Base-by-base conservation (phyloP, 1,284 basidiomycete genomes). In the Sporisorium sorghi region DNA sequence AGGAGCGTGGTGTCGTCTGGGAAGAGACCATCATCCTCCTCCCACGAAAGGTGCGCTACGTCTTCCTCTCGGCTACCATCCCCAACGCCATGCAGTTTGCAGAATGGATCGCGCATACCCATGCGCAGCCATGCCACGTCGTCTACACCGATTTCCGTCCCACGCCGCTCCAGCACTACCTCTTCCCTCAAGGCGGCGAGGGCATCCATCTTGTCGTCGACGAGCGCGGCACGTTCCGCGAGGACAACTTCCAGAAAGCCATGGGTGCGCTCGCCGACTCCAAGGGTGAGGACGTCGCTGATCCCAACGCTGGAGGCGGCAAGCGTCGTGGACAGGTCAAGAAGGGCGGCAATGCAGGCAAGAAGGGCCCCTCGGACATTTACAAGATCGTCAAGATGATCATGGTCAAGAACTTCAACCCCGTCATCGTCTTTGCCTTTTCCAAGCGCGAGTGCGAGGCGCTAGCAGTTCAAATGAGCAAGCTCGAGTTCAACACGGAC, bases 61-160 rank as follows among this genome's bases (percentile, higher is more conserved):
- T 99, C 71, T 99, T 99, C 87, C 90, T 99, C 39, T 99, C 97
- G n/a, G 96, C 97, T 58, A 99, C 97, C 26, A 99, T 99, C 66
- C 97, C 97, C 39, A 99, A 99, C 86, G 95, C 97, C 10, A 97
- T 97, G 93, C 94, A 99, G 84, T 99, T 99, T 78, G 94, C 96
- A 40, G 93, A 97, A 85, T 99, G 97, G 97, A 94, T 99, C 82
- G 94, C 92, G 86, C 92, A 94, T 83, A 95, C 92, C 0, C 97
- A 99, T 82, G 91, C 96, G 60, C 97, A 99, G 83, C 96, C 97
- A 0, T 99, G 97, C 85, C 97, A 99, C 84, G 93, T 99, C 80
- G 96, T 99, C 51, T 99, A 99, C 85, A 99, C 97, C 74, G 94
- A 99, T 86, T 99, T 97, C 87, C 91, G 97, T 44, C 97, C 97